phyloP scores from a whole-genome alignment of 805 yeast genomes.

The Scheffersomyces amazonensis region DNA sequence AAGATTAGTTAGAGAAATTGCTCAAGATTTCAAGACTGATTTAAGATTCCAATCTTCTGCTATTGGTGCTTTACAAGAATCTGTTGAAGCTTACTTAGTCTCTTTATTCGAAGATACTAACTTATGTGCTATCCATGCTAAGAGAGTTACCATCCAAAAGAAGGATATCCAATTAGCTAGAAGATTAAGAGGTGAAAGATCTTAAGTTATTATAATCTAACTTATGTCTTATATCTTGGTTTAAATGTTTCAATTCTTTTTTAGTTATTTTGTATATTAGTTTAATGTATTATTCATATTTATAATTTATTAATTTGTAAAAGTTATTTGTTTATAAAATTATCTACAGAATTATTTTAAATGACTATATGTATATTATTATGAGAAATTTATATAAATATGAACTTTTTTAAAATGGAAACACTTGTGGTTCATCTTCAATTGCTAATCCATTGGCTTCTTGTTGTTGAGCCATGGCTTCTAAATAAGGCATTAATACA shows the following conservation, averaged over 20 bases:
- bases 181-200: slow-evolving; percentile 52
- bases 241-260: slow-evolving; percentile 5
- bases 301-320: too few relatives aligned
- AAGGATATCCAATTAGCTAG: slow-evolving; percentile 50
- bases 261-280: background rate
- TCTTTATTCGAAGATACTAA: slow-evolving; percentile 48
- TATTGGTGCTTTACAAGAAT: slow-evolving; percentile 49
- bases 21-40: slow-evolving; percentile 49
- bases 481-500: slow-evolving; percentile 53
- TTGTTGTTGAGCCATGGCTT: slow-evolving; percentile 46
- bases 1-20: slow-evolving; percentile 49
- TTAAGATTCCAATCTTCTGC: slow-evolving; percentile 50
- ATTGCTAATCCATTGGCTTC: slow-evolving; percentile 38
- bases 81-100: slow-evolving; percentile 49
- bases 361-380: too few relatives aligned
- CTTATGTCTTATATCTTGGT: slow-evolving; percentile 3
- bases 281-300: too few relatives aligned
- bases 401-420: slow-evolving; percentile 34
- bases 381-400: too few relatives aligned
- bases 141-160: slow-evolving; percentile 51
- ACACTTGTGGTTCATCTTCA: slow-evolving; percentile 38
- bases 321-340: too few relatives aligned
- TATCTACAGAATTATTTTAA: too few relatives aligned
- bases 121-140: slow-evolving; percentile 51
- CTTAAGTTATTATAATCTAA: too few relatives aligned